A percentile compares a stretch with the other conserved stretches of the same genome.
phyloP scores from a whole-genome alignment of 2,329 filamentous ascomycete genomes.

The Ophiostoma ips region DNA sequence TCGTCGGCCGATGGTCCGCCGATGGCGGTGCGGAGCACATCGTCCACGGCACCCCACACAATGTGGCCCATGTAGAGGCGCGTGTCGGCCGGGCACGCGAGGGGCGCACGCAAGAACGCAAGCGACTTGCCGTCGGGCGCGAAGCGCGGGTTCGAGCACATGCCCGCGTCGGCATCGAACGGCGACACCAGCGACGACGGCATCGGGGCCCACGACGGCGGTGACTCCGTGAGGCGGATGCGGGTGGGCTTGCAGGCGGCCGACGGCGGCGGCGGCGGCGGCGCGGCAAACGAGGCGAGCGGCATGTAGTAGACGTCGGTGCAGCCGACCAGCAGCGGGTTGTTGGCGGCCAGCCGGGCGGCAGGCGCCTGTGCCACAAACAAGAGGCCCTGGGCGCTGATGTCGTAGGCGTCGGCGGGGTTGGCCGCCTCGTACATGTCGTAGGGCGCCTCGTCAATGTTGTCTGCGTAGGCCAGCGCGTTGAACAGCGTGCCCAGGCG shows the following conservation, averaged over 20 bases:
- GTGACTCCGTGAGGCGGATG: background rate
- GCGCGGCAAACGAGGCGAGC: conserved; percentile 20
- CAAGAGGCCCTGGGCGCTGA: conserved; percentile 22
- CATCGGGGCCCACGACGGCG: too few relatives aligned
- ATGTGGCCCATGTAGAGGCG: conserved; percentile 22
- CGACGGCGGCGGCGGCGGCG: too few relatives aligned
- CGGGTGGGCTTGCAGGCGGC: conserved; percentile 13
- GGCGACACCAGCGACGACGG: background rate
- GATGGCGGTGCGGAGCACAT: conserved; percentile 19
- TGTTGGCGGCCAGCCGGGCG: too few relatives aligned
- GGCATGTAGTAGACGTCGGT: conserved; percentile 22
- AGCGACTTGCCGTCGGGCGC: conserved; percentile 24
- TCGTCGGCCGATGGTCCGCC: conserved; percentile 2
- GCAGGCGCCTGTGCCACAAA: conserved; percentile 19
- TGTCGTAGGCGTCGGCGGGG: conserved; percentile 19
- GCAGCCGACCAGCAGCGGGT: conserved; percentile 10
- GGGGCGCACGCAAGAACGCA: conserved; percentile 21
- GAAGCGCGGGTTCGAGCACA: conserved; percentile 19
- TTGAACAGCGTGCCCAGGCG: conserved; percentile 21
- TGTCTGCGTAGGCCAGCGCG: conserved; percentile 18
- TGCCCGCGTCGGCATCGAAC: background rate
- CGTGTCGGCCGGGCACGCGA: conserved; percentile 15
- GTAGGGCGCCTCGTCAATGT: conserved; percentile 19
- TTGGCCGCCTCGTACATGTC: conserved; percentile 17
- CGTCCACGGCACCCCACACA: conserved; percentile 16